Evolutionary conservation across 179 eudicot genomes (phyloP).

Genomic region (Spergularia azorica): DNA sequence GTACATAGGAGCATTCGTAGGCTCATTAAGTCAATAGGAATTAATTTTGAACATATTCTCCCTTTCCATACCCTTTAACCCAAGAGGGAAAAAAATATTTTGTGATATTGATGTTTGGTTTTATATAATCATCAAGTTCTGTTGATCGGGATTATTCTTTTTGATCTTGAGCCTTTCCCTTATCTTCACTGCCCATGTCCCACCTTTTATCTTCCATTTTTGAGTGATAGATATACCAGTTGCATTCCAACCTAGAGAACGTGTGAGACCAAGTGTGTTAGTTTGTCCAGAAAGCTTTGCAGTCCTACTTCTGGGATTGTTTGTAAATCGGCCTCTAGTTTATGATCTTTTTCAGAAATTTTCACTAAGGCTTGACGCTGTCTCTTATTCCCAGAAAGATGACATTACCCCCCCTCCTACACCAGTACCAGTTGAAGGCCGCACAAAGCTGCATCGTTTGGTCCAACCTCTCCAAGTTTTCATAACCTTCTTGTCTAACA

Average conservation of each 20-base stretch:
- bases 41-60: not conserved
- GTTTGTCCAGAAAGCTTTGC: slow-evolving; percentile 4
- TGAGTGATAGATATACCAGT: not conserved
- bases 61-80: not conserved
- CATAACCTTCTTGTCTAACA: slow-evolving; percentile 35
- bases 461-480: slow-evolving; percentile 51
- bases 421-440: slow-evolving; percentile 75
- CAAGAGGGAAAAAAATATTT: not conserved
- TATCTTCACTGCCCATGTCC: slow-evolving; percentile 11
- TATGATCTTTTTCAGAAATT: slow-evolving; percentile 7
- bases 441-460: slow-evolving; percentile 56
- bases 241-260: not conserved
- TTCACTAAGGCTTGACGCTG: slow-evolving; percentile 19
- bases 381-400: slow-evolving; percentile 41
- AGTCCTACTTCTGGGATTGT: not conserved
- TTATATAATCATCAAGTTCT: not conserved
- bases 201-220: slow-evolving; percentile 3
- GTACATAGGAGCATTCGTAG: too few species aligned
- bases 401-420: slow-evolving; percentile 60
- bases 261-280: not conserved
- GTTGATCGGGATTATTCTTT: not conserved
- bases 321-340: slow-evolving; percentile 5
- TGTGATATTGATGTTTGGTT: slow-evolving; percentile 2
- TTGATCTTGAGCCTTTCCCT: slow-evolving; percentile 13
- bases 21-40: not conserved